Percentiles rank a stretch among this genome's conserved stretches.
Conservation (phyloP, 495 filamentous ascomycete genomes). For the Penicillium tannophilum region DNA sequence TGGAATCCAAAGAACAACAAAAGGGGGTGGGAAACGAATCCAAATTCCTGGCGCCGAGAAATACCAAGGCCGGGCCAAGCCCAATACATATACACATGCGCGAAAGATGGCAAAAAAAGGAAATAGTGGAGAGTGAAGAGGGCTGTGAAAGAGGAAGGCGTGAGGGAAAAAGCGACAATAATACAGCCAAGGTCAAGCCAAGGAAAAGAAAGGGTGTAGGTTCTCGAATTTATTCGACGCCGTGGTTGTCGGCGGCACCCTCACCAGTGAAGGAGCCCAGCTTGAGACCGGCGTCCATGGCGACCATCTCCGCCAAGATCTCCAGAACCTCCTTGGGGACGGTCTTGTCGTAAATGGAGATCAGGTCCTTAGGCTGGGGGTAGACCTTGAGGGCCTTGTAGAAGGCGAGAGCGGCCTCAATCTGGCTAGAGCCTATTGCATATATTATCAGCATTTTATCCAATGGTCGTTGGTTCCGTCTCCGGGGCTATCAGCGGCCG, state of each 20-base stretch:
- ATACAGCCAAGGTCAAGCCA: constrained; percentile 16
- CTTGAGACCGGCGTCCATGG: constrained; percentile 74
- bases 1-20: constrained; percentile 8
- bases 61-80: constrained; percentile 35
- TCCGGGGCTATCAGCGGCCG: background rate
- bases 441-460: constrained; percentile 4
- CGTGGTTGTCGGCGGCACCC: constrained; percentile 35
- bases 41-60: constrained; percentile 43
- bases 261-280: constrained; percentile 55
- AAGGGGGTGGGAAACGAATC: constrained; percentile 9
- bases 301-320: constrained; percentile 96
- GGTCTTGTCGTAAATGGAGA: constrained; percentile 97
- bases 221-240: constrained; percentile 38
- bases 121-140: constrained; percentile 15
- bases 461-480: background rate
- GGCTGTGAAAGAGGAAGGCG: constrained; percentile 7
- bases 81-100: constrained; percentile 30
- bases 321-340: constrained; percentile 94
- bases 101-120: background rate
- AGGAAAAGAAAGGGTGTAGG: constrained; percentile 4
- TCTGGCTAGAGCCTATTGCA: constrained; percentile 61
- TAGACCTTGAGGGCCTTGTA: constrained; percentile 99
- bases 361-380: constrained; percentile 87
- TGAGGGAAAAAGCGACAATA: constrained; percentile 9
- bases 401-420: constrained; percentile 91